Conservation (phyloP, 2,329 filamentous ascomycete species). For the Penicillium palitans region DNA sequence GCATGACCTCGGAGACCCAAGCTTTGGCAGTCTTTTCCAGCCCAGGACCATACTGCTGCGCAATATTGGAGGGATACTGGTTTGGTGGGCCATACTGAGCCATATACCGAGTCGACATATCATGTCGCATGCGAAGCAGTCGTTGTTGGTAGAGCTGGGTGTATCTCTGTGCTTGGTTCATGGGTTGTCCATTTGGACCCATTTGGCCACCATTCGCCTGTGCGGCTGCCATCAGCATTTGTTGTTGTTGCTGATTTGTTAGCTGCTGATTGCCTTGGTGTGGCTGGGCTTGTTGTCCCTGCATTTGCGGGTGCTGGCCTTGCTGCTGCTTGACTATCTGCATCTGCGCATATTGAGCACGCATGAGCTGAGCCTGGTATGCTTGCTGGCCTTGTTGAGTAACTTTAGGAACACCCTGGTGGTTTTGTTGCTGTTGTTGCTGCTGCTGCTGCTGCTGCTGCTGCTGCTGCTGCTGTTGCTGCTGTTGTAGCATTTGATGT, state of each 20-base stretch:
- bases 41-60: slow-evolving; percentile 39
- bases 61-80: slow-evolving; percentile 41
- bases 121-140: slow-evolving; percentile 37
- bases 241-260: slow-evolving; percentile 40
- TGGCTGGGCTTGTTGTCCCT: slow-evolving; percentile 27
- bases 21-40: slow-evolving; percentile 40
- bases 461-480: slow-evolving; percentile 32
- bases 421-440: slow-evolving; percentile 18
- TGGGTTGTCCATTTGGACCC: slow-evolving; percentile 33
- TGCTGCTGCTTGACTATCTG: slow-evolving; percentile 37
- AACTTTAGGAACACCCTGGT: slow-evolving; percentile 23
- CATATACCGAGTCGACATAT: slow-evolving; percentile 41
- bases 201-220: slow-evolving; percentile 42
- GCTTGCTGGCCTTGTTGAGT: slow-evolving; percentile 34
- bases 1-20: slow-evolving; percentile 42
- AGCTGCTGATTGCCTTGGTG: slow-evolving; percentile 38
- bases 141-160: slow-evolving; percentile 40
- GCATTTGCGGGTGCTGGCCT: slow-evolving; percentile 30
- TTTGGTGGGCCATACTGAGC: slow-evolving; percentile 41
- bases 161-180: slow-evolving; percentile 36
- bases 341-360: slow-evolving; percentile 41
- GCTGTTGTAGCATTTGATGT: slow-evolving; percentile 39
- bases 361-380: slow-evolving; percentile 42
- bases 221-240: slow-evolving; percentile 42
- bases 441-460: slow-evolving; percentile 27